Conservation (phyloP, 2,329 filamentous ascomycete species). For the Shiraia sp. region DNA sequence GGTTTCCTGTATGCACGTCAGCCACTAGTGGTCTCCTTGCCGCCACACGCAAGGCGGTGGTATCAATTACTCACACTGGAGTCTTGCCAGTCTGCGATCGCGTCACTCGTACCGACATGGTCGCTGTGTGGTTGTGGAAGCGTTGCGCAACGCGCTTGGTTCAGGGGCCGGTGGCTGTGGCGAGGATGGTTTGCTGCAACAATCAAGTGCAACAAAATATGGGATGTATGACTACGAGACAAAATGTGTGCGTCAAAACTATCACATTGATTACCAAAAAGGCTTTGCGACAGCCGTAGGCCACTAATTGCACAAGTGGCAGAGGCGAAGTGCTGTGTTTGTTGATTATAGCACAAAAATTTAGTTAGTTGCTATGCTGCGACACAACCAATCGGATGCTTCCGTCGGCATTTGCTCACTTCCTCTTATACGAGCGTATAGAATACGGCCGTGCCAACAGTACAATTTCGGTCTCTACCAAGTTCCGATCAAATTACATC, state of each 20-base stretch:
- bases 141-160: constrained; percentile 13
- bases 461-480: too few species aligned
- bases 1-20: constrained; percentile 43
- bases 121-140: constrained; percentile 13
- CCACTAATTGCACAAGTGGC: constrained; percentile 13
- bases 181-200: not conserved
- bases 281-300: constrained; percentile 3
- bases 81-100: constrained; percentile 55
- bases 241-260: not conserved
- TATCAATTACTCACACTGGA: constrained; percentile 45
- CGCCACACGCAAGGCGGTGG: not conserved
- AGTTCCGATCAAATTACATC: too few species aligned
- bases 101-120: constrained; percentile 48
- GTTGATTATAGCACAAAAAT: constrained; percentile 22
- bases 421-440: too few species aligned
- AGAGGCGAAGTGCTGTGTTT: constrained; percentile 17
- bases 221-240: not conserved
- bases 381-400: constrained; percentile 6
- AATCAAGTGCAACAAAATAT: not conserved
- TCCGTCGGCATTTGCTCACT: too few species aligned
- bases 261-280: too few species aligned
- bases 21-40: constrained; percentile 8
- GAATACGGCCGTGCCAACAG: too few species aligned
- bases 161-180: constrained; percentile 8
- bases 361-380: constrained; percentile 6